These are phyloP conservation scores for Podila clonocystis DNA, from an alignment of 192 early-diverging fungal genomes.

Conservation along the genomic window DNA sequence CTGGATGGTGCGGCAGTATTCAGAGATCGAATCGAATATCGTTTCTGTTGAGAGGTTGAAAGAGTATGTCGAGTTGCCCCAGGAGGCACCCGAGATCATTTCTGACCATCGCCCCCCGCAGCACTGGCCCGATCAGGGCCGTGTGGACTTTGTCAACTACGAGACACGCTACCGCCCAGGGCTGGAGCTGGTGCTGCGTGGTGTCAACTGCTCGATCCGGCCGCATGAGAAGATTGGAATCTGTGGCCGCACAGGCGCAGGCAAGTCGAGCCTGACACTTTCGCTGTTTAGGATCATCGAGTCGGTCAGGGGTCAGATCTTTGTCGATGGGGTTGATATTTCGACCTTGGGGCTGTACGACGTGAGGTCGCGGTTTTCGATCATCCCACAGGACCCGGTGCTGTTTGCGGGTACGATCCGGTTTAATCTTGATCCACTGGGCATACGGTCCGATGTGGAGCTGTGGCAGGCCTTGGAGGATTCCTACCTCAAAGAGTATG, in stretches of 20 bases:
- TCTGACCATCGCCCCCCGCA: conserved; percentile 57
- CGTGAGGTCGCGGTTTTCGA: conserved; percentile 66
- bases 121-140: conserved; percentile 78
- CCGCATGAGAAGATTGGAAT: conserved; percentile 70
- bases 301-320: conserved; percentile 58
- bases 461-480: conserved; percentile 77
- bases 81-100: conserved; percentile 80
- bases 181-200: conserved; percentile 79
- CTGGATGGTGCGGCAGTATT: conserved; percentile 87
- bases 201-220: conserved; percentile 32
- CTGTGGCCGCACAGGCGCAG: conserved; percentile 60
- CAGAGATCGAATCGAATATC: conserved; percentile 81
- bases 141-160: conserved; percentile 78
- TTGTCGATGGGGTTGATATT: conserved; percentile 41
- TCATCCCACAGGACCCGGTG: conserved; percentile 80
- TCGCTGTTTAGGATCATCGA: conserved; percentile 58
- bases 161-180: conserved; percentile 81
- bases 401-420: conserved; percentile 66
- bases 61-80: conserved; percentile 80
- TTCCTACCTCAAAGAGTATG: conserved; percentile 71
- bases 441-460: conserved; percentile 54
- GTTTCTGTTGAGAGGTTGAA: conserved; percentile 77
- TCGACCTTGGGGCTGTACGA: conserved; percentile 47
- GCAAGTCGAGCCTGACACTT: conserved; percentile 57
- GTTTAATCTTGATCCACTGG: conserved; percentile 68